A percentile compares a stretch with the other conserved stretches of the same genome.
These are phyloP conservation scores for Tilletiaria anomala DNA, from an alignment of 1,284 basidiomycete genomes.

Conservation along the genomic window DNA sequence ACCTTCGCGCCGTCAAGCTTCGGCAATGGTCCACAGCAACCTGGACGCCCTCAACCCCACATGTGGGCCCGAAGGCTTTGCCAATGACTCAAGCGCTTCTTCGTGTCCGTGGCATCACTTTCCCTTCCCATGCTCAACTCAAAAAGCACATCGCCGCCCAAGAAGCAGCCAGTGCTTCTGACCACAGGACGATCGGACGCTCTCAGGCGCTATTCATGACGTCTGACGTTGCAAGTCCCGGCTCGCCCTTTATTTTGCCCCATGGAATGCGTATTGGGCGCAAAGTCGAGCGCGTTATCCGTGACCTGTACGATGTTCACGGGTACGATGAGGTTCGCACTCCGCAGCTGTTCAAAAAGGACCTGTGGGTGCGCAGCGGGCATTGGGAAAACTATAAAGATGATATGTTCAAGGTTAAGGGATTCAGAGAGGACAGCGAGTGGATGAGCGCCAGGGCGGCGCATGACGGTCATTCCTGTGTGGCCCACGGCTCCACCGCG, in stretches of 20 bases:
- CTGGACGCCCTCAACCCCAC: neutral
- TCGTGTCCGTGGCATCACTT: neutral
- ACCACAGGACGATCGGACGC: neutral
- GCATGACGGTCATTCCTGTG: too few relatives aligned
- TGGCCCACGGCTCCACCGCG: too few relatives aligned
- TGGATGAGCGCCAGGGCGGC: too few relatives aligned
- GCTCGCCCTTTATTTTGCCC: conserved; percentile 36
- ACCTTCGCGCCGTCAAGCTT: neutral
- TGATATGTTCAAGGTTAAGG: conserved; percentile 36
- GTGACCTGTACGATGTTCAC: conserved; percentile 33
- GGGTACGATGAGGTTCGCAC: conserved; percentile 37
- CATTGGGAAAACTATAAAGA: conserved; percentile 40
- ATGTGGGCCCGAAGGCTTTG: neutral
- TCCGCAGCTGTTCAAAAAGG: conserved; percentile 31
- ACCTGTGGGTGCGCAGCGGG: conserved; percentile 31
- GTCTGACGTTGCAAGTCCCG: conserved; percentile 10
- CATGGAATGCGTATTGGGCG: conserved; percentile 32
- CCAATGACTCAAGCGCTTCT: neutral
- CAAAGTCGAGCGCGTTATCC: conserved; percentile 32
- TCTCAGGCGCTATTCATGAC: neutral
- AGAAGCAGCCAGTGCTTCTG: neutral
- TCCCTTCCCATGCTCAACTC: neutral
- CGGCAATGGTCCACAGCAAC: neutral
- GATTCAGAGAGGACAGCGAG: conserved; percentile 19
- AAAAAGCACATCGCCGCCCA: neutral